Base-by-base conservation (phyloP, 768 basidiomycete genomes). In the Podaxis sp. region DNA sequence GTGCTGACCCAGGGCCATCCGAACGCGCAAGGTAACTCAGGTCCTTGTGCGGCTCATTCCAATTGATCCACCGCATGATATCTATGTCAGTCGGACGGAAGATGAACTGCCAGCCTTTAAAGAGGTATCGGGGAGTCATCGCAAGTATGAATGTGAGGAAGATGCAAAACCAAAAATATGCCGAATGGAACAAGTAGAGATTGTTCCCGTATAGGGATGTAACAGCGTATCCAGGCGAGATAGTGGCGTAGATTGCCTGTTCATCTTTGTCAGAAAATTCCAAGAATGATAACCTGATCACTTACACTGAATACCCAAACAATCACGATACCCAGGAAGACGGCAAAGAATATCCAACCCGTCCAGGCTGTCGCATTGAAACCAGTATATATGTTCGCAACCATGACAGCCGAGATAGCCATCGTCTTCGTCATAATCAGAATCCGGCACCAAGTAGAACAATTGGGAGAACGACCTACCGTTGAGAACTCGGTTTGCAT, bases 311-410 rank as follows among this genome's bases (percentile, higher is more conserved):
- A 97, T 21, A 79, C 69, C 84, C 86, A 87, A 61, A 95, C 74
- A 23, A 98, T 76, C 18, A 93, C 73, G 21, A 91, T 88, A 25
- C 96, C 96, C 61, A 98, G 71, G 53, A 83, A 80, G 37, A 97
- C 79, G 21, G 89, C 84, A 62, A 93, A 90, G 73, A 86, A 89
- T 16, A 96, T 84, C 93, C 94, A 98, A 18, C 79, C 83, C 4
- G 88, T 95, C 96, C 96, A 98, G 1, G 87, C 85, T 55, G 82
- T 84, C 2, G 90, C 90, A 70, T 87, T 93, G 47, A 98, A 78
- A n/a, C 93, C 94, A 60, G 90, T 90, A 77, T 88, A 97, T 53
- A 93, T 67, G 71, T 93, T 91, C 50, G 87, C 90, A 14, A 81
- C 77, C 69, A 90, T 81, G 36, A 92, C 92, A 6, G 91, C 83